Percentiles rank a stretch among this genome's conserved stretches.
phyloP scores from a whole-genome alignment of 805 yeast species.

The Myxozyma vanderwaltii region DNA sequence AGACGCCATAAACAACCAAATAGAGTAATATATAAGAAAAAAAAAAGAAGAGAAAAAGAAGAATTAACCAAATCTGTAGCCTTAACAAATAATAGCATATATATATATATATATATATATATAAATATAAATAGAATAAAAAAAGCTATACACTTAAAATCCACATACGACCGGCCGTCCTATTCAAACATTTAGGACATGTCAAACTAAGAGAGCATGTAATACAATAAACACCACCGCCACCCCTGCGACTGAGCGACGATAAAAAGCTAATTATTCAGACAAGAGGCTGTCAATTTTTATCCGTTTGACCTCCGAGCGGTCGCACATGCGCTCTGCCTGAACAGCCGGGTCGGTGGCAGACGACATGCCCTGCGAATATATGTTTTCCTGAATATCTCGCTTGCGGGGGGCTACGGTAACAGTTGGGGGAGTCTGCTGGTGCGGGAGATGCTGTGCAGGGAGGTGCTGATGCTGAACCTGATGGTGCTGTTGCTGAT shows the following conservation, averaged over 20 bases:
- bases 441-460: too few relatives aligned
- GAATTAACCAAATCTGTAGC: background rate
- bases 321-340: background rate
- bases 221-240: too few relatives aligned
- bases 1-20: background rate
- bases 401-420: conserved; percentile 2
- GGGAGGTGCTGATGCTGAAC: too few relatives aligned
- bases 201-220: too few relatives aligned
- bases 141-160: too few relatives aligned
- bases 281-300: conserved; percentile 28
- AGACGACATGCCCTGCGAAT: background rate
- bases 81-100: too few relatives aligned
- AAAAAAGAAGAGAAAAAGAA: background rate
- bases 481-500: background rate
- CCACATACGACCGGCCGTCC: too few relatives aligned
- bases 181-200: too few relatives aligned
- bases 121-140: background rate
- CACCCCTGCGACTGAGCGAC: too few relatives aligned
- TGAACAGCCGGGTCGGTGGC: background rate
- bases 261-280: background rate
- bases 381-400: background rate
- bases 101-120: too few relatives aligned
- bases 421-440: too few relatives aligned
- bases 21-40: background rate
- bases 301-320: conserved; percentile 25